Evolutionary conservation across 176 grass and related monocot species (phyloP).

Genomic region (Oryza officinalis): DNA sequence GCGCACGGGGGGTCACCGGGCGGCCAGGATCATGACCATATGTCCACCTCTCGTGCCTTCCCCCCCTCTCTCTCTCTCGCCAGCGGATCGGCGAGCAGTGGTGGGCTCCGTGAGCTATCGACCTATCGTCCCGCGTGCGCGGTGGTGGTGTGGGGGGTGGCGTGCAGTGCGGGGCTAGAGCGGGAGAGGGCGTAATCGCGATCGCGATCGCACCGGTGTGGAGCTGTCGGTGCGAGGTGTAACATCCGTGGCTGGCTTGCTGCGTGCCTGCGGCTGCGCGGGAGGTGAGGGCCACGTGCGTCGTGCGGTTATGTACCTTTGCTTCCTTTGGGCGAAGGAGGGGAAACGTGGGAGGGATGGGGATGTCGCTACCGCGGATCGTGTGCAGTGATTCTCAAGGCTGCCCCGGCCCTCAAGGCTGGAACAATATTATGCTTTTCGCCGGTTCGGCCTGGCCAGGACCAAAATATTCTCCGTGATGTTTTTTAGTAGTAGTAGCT

Average conservation of each 20-base stretch:
- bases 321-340: not conserved
- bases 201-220: not conserved
- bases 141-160: too few species aligned
- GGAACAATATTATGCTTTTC: not conserved
- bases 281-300: not conserved
- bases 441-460: not conserved
- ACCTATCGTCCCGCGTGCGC: too few species aligned
- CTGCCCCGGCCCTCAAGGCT: not conserved
- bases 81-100: not conserved
- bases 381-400: not conserved
- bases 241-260: not conserved
- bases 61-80: not conserved
- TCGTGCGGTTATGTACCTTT: not conserved
- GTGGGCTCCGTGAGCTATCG: not conserved
- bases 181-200: not conserved
- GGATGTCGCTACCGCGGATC: not conserved
- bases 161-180: not conserved
- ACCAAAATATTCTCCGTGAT: too few species aligned
- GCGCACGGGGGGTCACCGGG: not conserved
- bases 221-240: not conserved
- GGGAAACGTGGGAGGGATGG: not conserved
- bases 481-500: not conserved
- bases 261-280: not conserved
- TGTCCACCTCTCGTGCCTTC: not conserved
- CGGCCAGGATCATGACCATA: not conserved